Conservation (phyloP, 2,329 filamentous ascomycete species). For the Sporothrix protearum region DNA sequence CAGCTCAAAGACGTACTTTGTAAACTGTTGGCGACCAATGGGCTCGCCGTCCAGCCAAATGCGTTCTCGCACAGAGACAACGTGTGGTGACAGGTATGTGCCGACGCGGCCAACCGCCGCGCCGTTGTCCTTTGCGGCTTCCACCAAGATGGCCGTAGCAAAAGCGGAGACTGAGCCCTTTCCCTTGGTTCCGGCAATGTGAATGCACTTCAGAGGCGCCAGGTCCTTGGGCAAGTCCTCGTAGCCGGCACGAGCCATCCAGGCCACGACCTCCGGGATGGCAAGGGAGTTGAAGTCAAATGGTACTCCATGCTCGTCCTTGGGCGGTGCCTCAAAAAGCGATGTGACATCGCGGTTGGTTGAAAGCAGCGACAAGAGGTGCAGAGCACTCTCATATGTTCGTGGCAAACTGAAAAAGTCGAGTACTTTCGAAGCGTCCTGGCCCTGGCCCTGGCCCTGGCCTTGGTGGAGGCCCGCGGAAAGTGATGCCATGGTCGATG, state of each 20-base stretch:
- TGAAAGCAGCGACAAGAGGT: conserved; percentile 70
- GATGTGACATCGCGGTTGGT: conserved; percentile 67
- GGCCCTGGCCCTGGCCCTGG: not conserved
- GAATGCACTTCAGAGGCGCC: conserved; percentile 61
- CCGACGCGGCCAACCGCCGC: conserved; percentile 47
- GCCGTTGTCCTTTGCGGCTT: conserved; percentile 35
- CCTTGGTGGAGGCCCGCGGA: conserved; percentile 4
- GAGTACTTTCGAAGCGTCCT: not conserved
- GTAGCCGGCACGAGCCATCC: conserved; percentile 73
- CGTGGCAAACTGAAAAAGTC: conserved; percentile 34
- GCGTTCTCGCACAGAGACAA: conserved; percentile 77
- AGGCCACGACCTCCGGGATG: conserved; percentile 77
- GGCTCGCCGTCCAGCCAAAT: conserved; percentile 75
- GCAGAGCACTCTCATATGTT: conserved; percentile 64
- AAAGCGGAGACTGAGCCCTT: conserved; percentile 72
- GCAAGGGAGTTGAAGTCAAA: conserved; percentile 67
- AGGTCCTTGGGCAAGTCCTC: conserved; percentile 48
- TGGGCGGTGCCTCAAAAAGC: conserved; percentile 43
- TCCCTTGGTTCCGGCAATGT: conserved; percentile 73
- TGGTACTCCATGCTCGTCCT: conserved; percentile 33
- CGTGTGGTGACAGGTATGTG: conserved; percentile 74
- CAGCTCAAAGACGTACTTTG: conserved; percentile 75
- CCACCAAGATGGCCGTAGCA: conserved; percentile 55
- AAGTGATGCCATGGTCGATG: conserved; percentile 13
- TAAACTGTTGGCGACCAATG: conserved; percentile 65